Base-by-base conservation (phyloP, 345 rosid species). In the Rhodamnia argentea region DNA sequence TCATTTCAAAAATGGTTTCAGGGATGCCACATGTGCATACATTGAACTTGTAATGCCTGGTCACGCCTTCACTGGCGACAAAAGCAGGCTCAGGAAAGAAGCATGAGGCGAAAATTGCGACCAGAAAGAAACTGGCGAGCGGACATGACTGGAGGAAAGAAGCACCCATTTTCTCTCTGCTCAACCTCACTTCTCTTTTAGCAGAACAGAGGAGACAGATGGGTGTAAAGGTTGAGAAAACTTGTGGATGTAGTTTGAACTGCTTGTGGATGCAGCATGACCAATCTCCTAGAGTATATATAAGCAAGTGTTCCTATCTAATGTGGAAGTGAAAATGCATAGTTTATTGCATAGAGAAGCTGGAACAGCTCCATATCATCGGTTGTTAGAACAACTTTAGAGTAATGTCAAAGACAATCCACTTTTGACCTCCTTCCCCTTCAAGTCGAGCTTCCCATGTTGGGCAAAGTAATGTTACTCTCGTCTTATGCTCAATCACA, bases 381-480 rank as follows among this genome's bases (percentile, higher is more conserved):
- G 89, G 95, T 89, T 90, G 97, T 93, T 93, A 90, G 95, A 95
- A 93, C 95, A 86, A 91, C 92, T 90, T 88, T 89, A 88, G 97
- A 93, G 99, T 95, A 92, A 81, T 93, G 92, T 93, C 92, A 90
- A 96, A 96, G 98, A 89, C 91, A 93, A 92, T 92, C 91, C 88
- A 88, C 87, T 83, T 85, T 88, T 89, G 94, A 92, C 92, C 90
- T 75, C 88, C 91, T 91, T 90, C 82, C 87, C 83, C 85, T 88
- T 86, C 89, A 91, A 89, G 87, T 87, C 90, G 87, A 91, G 87
- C 56, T 82, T 56, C 27, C 23, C 42, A 40, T 54, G 16, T 8
- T 29, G 24, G 44, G 23, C 55, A 44, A 52, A 29, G 42, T 60
- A 40, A 22, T 26, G 13, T 8, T 32, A 29, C 15, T 40, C 29